Evolutionary conservation across 1,139 yeast genomes (phyloP).

Genomic region (Candida freyschussii): DNA sequence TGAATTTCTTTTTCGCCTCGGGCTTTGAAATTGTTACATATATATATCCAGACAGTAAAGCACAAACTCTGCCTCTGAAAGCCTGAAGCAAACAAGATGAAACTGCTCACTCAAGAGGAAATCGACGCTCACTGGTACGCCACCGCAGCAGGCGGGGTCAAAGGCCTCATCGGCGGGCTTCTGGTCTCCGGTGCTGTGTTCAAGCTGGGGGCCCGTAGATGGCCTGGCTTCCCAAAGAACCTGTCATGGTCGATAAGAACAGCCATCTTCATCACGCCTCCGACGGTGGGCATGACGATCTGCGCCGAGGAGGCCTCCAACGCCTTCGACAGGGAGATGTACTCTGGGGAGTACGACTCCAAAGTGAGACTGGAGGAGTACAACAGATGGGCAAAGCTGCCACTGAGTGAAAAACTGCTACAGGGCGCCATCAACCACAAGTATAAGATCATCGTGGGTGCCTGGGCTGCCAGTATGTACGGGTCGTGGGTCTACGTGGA

Average conservation of each 20-base stretch:
- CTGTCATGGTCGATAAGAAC: slow-evolving; percentile 52
- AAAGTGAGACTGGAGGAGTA: slow-evolving; percentile 42
- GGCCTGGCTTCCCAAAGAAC: slow-evolving; percentile 36
- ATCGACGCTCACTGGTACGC: slow-evolving; percentile 55
- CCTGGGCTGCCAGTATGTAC: slow-evolving; percentile 85
- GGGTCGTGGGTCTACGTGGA: slow-evolving; percentile 79
- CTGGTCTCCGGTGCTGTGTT: slow-evolving; percentile 47
- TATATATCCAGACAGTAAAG: too few species aligned
- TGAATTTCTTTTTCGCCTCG: too few species aligned
- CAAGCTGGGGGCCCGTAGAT: slow-evolving; percentile 37
- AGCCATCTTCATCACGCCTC: slow-evolving; percentile 57
- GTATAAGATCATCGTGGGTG: slow-evolving; percentile 68
- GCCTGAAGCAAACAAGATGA: slow-evolving; percentile 46
- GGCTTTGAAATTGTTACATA: too few species aligned
- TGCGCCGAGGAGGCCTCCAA: slow-evolving; percentile 57
- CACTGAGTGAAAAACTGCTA: slow-evolving; percentile 41
- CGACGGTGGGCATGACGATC: slow-evolving; percentile 49
- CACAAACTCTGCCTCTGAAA: too few species aligned
- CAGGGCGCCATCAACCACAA: slow-evolving; percentile 52
- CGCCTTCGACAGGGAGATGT: slow-evolving; percentile 47
- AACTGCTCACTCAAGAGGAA: slow-evolving; percentile 62
- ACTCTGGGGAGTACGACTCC: slow-evolving; percentile 33
- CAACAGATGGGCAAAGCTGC: slow-evolving; percentile 45
- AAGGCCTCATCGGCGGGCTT: slow-evolving; percentile 58
- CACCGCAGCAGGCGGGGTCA: slow-evolving; percentile 53